Conservation (phyloP, 2,329 filamentous ascomycete species). For the Pezicula carpinea region DNA sequence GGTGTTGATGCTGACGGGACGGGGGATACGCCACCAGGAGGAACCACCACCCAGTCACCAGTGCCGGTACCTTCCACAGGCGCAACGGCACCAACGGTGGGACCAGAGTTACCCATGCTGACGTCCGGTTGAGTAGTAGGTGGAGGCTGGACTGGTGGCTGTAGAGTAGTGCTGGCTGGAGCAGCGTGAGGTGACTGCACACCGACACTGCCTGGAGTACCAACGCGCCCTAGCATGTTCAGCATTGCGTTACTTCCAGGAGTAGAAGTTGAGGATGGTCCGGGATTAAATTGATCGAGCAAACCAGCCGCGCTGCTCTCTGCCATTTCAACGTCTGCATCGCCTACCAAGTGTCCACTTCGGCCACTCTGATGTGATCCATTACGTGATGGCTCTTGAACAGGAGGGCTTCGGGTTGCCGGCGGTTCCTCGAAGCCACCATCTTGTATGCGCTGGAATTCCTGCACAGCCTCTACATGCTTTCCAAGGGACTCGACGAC, state of each 20-base stretch:
- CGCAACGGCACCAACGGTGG: slow-evolving; percentile 13
- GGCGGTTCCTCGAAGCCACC: slow-evolving; percentile 64
- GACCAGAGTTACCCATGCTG: slow-evolving; percentile 6
- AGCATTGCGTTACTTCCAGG: slow-evolving; percentile 40
- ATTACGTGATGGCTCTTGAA: slow-evolving; percentile 49
- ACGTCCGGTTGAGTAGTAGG: slow-evolving; percentile 7
- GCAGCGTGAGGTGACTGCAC: slow-evolving; percentile 40
- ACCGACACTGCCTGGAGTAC: slow-evolving; percentile 46
- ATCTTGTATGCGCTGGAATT: slow-evolving; percentile 68
- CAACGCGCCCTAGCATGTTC: slow-evolving; percentile 55
- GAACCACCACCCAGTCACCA: slow-evolving; percentile 73
- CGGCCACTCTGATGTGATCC: slow-evolving; percentile 48
- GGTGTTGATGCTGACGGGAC: slow-evolving; percentile 13
- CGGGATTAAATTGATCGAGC: slow-evolving; percentile 65
- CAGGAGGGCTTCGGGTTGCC: slow-evolving; percentile 27
- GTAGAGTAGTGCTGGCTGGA: slow-evolving; percentile 21
- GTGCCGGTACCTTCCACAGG: slow-evolving; percentile 38
- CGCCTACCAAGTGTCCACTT: slow-evolving; percentile 51
- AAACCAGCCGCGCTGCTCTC: slow-evolving; percentile 54
- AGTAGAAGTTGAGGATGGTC: slow-evolving; percentile 54
- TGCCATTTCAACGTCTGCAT: slow-evolving; percentile 61
- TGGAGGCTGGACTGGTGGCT: slow-evolving; percentile 7
- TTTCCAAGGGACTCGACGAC: slow-evolving; percentile 69
- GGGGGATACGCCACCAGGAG: slow-evolving; percentile 50
- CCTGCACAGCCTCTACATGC: slow-evolving; percentile 58